phyloP scores from a whole-genome alignment of 139 green algal species.

The Chlamydomonas sphaeroides region DNA sequence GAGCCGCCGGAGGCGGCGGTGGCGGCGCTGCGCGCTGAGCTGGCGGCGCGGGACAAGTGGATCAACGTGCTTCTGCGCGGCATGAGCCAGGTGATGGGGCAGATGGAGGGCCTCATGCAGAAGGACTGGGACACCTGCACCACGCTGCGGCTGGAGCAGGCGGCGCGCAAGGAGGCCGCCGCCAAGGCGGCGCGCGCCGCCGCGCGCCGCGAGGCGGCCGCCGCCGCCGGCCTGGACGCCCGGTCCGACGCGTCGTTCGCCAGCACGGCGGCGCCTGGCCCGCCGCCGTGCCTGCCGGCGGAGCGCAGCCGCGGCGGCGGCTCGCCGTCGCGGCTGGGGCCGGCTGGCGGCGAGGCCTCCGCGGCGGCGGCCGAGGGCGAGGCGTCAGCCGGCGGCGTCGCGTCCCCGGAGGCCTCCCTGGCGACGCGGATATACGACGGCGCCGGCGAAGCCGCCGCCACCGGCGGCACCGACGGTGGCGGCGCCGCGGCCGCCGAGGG shows the following conservation, averaged over 20 bases:
- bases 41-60: constrained; percentile 15
- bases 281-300: too few relatives aligned
- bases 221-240: too few relatives aligned
- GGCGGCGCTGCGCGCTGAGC: neutral
- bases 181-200: neutral
- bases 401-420: neutral
- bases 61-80: neutral
- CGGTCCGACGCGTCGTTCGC: neutral
- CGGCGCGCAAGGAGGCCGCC: neutral
- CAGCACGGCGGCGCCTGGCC: neutral
- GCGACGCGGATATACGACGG: too few relatives aligned
- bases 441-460: too few relatives aligned
- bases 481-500: too few relatives aligned
- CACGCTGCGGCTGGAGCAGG: constrained; percentile 18
- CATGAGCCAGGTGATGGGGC: constrained; percentile 9
- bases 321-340: too few relatives aligned
- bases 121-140: constrained; percentile 15
- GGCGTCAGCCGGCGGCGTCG: too few relatives aligned
- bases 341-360: too few relatives aligned
- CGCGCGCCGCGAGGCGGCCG: neutral
- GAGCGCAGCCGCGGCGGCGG: too few relatives aligned
- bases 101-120: constrained; percentile 20
- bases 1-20: neutral
- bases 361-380: too few relatives aligned
- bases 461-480: too few relatives aligned